A percentile compares a stretch with the other conserved stretches of the same genome.
Evolutionary conservation across 2,329 filamentous ascomycete genomes (phyloP).

Genomic region (Penicillium sp.): DNA sequence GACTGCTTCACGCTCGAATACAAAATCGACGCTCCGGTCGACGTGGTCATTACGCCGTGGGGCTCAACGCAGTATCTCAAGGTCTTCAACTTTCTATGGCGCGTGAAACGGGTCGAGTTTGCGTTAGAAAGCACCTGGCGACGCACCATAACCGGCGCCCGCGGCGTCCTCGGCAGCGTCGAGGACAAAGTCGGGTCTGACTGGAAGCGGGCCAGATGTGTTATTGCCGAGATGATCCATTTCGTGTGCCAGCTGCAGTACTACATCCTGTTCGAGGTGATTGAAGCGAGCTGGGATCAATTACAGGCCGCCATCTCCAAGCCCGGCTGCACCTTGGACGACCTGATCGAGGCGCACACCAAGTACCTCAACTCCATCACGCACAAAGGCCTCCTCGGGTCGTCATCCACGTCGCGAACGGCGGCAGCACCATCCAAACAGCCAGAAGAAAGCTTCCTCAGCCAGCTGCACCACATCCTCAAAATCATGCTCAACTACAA

Average conservation of each 20-base stretch:
- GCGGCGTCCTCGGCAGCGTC: conserved; percentile 79
- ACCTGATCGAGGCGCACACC: conserved; percentile 87
- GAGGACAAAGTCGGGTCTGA: conserved; percentile 69
- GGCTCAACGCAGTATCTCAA: conserved; percentile 95
- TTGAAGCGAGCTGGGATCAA: conserved; percentile 91
- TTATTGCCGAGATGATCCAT: conserved; percentile 96
- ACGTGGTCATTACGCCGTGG: conserved; percentile 95
- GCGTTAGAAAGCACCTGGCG: conserved; percentile 87
- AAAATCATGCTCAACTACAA: conserved; percentile 93
- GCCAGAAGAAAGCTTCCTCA: conserved; percentile 75
- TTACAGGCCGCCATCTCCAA: conserved; percentile 77
- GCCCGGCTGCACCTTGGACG: conserved; percentile 87
- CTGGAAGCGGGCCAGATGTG: conserved; percentile 87
- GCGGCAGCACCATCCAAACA: conserved; percentile 38
- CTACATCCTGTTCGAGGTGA: conserved; percentile 98
- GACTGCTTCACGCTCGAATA: conserved; percentile 99
- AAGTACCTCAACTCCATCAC: conserved; percentile 92
- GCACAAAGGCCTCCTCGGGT: conserved; percentile 87
- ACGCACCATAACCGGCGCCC: conserved; percentile 88
- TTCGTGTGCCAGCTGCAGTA: conserved; percentile 97
- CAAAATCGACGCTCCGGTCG: conserved; percentile 92
- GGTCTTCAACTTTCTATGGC: conserved; percentile 98
- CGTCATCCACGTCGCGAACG: conserved; percentile 26
- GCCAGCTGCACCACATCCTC: conserved; percentile 86
- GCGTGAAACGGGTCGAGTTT: conserved; percentile 96